A percentile compares a stretch with the other conserved stretches of the same genome.
phyloP scores from a whole-genome alignment of 1,284 basidiomycete genomes.

The Fomitopsis schrenkii region DNA sequence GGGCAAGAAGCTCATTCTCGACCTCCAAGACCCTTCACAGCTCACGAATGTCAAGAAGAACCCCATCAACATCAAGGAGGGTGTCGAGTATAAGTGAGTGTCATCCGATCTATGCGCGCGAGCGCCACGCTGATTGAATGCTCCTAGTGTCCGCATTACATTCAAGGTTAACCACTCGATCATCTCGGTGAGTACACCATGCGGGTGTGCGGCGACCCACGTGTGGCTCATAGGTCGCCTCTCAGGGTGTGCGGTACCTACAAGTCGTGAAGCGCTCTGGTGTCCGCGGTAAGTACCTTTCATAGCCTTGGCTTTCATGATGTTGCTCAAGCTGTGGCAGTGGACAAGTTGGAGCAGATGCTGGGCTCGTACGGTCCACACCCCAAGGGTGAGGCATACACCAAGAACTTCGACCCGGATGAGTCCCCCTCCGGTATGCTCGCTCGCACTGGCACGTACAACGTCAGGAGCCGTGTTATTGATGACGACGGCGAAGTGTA shows the following conservation, averaged over 20 bases:
- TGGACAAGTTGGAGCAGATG: slow-evolving; percentile 89
- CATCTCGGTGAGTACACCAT: slow-evolving; percentile 56
- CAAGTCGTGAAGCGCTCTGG: slow-evolving; percentile 80
- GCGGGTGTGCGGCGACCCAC: neutral
- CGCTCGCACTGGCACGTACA: slow-evolving; percentile 75
- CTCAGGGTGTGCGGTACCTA: slow-evolving; percentile 77
- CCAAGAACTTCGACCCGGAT: slow-evolving; percentile 72
- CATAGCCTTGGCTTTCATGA: slow-evolving; percentile 2
- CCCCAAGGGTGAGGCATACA: slow-evolving; percentile 54
- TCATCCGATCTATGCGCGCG: neutral
- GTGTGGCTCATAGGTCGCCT: slow-evolving; percentile 7
- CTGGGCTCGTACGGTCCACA: slow-evolving; percentile 81
- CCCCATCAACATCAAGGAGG: slow-evolving; percentile 80
- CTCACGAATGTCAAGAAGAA: slow-evolving; percentile 60
- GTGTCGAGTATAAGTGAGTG: slow-evolving; percentile 73
- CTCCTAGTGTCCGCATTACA: slow-evolving; percentile 62
- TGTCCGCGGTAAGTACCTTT: slow-evolving; percentile 47
- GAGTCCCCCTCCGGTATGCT: slow-evolving; percentile 81
- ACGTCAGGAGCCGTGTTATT: slow-evolving; percentile 73
- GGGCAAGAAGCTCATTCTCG: slow-evolving; percentile 55
- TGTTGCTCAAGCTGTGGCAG: slow-evolving; percentile 32
- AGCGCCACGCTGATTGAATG: slow-evolving; percentile 4
- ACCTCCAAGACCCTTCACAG: slow-evolving; percentile 44
- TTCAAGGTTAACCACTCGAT: slow-evolving; percentile 86
- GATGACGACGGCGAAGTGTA: slow-evolving; percentile 81